Conservation (phyloP, 352 stramenopile species). For the Globisporangium polare region DNA sequence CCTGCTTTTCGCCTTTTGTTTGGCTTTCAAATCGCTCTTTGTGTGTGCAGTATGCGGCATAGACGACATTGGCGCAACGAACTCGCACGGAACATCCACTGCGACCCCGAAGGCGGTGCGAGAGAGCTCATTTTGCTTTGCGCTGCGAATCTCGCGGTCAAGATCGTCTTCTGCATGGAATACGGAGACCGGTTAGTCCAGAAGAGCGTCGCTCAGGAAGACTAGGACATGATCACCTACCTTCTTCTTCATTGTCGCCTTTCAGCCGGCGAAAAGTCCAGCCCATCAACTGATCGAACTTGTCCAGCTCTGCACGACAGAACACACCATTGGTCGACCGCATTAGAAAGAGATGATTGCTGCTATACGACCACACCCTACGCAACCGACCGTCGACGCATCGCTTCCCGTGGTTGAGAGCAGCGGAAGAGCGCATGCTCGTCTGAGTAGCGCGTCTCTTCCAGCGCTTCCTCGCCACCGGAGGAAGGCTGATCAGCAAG, state of each 20-base stretch:
- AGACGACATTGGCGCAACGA: slow-evolving; percentile 29
- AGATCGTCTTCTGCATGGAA: slow-evolving; percentile 9
- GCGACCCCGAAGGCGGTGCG: slow-evolving; percentile 32
- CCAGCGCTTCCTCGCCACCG: slow-evolving; percentile 1
- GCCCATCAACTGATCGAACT: slow-evolving; percentile 56
- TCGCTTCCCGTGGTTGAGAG: slow-evolving; percentile 20
- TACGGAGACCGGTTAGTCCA: background rate
- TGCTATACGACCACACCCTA: background rate
- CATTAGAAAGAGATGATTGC: background rate
- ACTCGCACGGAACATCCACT: slow-evolving; percentile 35
- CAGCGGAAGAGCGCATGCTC: slow-evolving; percentile 13
- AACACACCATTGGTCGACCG: background rate
- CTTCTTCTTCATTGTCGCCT: slow-evolving; percentile 1
- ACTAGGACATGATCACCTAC: slow-evolving; percentile 4
- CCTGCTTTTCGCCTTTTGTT: slow-evolving; percentile 19
- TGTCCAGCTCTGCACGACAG: slow-evolving; percentile 37
- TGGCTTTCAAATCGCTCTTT: slow-evolving; percentile 7
- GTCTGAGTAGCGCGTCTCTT: background rate
- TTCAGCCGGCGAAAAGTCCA: slow-evolving; percentile 46
- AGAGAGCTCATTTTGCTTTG: slow-evolving; percentile 20
- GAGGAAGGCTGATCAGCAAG: background rate
- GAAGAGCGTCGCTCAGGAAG: background rate
- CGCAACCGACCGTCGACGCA: slow-evolving; percentile 21
- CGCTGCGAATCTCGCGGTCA: slow-evolving; percentile 9
- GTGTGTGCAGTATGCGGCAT: background rate